phyloP scores from a whole-genome alignment of 345 rosid species.

The Corchorus olitorius region DNA sequence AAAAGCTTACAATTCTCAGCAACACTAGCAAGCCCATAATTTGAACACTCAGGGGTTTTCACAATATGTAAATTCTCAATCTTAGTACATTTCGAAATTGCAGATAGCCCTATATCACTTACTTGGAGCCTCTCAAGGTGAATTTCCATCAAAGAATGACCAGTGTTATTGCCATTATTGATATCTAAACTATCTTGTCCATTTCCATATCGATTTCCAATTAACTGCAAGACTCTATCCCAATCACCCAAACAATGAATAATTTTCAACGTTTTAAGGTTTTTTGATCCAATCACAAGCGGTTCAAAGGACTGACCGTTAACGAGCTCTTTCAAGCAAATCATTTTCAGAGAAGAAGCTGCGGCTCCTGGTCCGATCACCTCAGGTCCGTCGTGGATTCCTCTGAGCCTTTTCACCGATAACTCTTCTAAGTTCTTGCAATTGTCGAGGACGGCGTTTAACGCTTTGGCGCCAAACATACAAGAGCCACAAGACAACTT shows the following conservation, averaged over 20 bases:
- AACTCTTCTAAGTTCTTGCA: slow-evolving; percentile 63
- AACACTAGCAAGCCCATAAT: slow-evolving; percentile 59
- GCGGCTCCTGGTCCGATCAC: slow-evolving; percentile 41
- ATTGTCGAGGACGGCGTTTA: slow-evolving; percentile 65
- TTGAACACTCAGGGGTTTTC: slow-evolving; percentile 74
- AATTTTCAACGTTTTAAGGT: slow-evolving; percentile 61
- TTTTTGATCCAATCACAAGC: slow-evolving; percentile 47
- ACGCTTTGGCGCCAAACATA: slow-evolving; percentile 69
- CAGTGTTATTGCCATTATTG: slow-evolving; percentile 15
- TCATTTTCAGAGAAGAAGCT: slow-evolving; percentile 48
- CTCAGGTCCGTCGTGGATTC: slow-evolving; percentile 50
- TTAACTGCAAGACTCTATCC: slow-evolving; percentile 60
- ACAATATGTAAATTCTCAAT: slow-evolving; percentile 74
- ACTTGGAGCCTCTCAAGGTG: slow-evolving; percentile 85
- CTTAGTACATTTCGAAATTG: slow-evolving; percentile 56
- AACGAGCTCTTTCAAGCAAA: slow-evolving; percentile 79
- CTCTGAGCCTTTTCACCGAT: slow-evolving; percentile 65
- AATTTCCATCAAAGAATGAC: slow-evolving; percentile 45
- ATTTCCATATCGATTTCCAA: slow-evolving; percentile 38
- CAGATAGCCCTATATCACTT: slow-evolving; percentile 61
- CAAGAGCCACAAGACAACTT: slow-evolving; percentile 86
- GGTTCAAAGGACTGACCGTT: slow-evolving; percentile 75
- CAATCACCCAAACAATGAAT: slow-evolving; percentile 83
- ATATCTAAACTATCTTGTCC: neutral
- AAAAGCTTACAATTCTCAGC: slow-evolving; percentile 70